Conservation (phyloP, 306 rosid genomes). For the Lathyrus oleraceus region DNA sequence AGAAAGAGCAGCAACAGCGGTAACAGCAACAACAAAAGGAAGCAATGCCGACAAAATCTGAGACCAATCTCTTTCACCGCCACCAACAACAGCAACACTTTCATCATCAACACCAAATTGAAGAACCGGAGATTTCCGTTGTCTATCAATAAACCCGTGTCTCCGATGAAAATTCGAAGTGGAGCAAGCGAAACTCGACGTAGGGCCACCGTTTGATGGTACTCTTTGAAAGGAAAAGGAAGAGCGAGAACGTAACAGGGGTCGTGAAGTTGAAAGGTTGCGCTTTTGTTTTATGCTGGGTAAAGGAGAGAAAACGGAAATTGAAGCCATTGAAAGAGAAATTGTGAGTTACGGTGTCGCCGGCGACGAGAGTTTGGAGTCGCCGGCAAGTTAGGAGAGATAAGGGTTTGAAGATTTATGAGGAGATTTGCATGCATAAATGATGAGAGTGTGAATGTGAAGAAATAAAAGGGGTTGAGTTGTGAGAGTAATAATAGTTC, state of each 20-base stretch:
- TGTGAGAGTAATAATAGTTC: neutral
- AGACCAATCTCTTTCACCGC: constrained; percentile 57
- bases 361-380: constrained; percentile 39
- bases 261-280: neutral
- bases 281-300: constrained; percentile 12
- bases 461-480: neutral
- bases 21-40: constrained; percentile 89
- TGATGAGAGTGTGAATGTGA: neutral
- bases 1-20: constrained; percentile 84
- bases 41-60: constrained; percentile 80
- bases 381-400: constrained; percentile 28
- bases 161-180: constrained; percentile 55
- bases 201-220: constrained; percentile 31
- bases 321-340: constrained; percentile 44
- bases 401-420: constrained; percentile 2
- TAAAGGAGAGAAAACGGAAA: constrained; percentile 38
- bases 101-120: constrained; percentile 59
- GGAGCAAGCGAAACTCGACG: constrained; percentile 55
- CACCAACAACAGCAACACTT: no score
- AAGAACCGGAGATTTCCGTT: constrained; percentile 56
- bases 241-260: neutral
- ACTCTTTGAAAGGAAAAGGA: constrained; percentile 25
- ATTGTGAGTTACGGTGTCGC: neutral
- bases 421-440: constrained; percentile 1
- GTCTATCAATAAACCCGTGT: constrained; percentile 47